These are phyloP conservation scores for Metarhizium robertsii DNA, from an alignment of 2,329 filamentous ascomycete genomes.

Conservation along the genomic window DNA sequence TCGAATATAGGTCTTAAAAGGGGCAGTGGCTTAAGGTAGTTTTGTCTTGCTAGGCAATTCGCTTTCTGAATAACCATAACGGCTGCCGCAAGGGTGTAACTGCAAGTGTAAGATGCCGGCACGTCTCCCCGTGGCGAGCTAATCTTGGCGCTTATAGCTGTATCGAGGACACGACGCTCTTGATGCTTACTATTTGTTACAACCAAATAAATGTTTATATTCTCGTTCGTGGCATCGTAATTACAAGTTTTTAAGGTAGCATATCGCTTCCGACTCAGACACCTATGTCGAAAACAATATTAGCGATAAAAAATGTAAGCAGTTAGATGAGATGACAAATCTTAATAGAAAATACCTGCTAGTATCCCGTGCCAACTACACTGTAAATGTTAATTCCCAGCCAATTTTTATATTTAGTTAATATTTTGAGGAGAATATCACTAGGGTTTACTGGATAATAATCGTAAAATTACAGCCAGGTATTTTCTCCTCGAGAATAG, in stretches of 20 bases:
- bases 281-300: neutral
- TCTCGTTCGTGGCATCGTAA: too few species aligned
- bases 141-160: constrained; percentile 21
- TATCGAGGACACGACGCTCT: neutral
- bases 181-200: neutral
- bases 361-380: neutral
- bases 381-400: too few species aligned
- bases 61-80: constrained; percentile 23
- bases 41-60: constrained; percentile 22
- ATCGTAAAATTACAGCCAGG: too few species aligned
- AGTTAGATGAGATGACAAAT: neutral
- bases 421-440: too few species aligned
- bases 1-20: constrained; percentile 26
- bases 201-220: too few species aligned
- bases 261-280: too few species aligned
- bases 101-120: constrained; percentile 24
- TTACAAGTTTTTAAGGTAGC: too few species aligned
- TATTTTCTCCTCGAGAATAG: too few species aligned
- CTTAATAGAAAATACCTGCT: neutral
- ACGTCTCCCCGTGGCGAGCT: constrained; percentile 14
- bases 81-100: constrained; percentile 30
- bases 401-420: too few species aligned
- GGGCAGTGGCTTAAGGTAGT: constrained; percentile 6
- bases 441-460: too few species aligned
- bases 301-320: neutral